Evolutionary conservation across 2,329 filamentous ascomycete species (phyloP).

Genomic region (Aquanectria penicillioides): DNA sequence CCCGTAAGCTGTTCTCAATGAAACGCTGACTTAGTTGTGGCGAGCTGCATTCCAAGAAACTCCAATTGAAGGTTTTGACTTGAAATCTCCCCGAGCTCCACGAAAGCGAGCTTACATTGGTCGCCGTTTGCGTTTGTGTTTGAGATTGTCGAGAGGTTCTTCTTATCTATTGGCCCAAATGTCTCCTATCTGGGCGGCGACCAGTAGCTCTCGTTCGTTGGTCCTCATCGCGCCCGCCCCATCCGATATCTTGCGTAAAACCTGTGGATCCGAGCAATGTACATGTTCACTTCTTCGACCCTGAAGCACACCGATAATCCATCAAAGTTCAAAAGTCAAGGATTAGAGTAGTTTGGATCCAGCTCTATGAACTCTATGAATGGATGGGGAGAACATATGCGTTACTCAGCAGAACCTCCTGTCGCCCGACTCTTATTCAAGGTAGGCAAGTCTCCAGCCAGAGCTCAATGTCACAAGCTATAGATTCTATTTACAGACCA

Average conservation of each 20-base stretch:
- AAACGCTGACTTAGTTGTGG: conserved; percentile 4
- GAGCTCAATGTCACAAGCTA: background rate
- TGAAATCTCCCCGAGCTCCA: conserved; percentile 15
- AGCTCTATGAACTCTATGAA: background rate
- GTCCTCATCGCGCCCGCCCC: too few species aligned
- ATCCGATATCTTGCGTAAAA: too few species aligned
- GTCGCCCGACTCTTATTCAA: conserved; percentile 5
- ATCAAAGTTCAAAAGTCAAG: too few species aligned
- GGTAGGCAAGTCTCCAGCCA: background rate
- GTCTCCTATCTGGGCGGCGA: conserved; percentile 8
- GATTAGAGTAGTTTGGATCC: too few species aligned
- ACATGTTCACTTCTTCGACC: too few species aligned
- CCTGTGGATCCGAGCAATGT: too few species aligned
- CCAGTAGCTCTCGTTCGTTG: too few species aligned
- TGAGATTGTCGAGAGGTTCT: background rate
- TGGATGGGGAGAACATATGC: background rate
- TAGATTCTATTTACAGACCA: background rate
- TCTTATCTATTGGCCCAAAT: background rate
- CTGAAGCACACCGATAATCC: background rate
- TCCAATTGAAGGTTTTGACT: background rate
- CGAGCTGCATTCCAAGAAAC: background rate
- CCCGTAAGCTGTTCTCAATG: background rate
- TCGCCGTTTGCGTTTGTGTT: background rate
- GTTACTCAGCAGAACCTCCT: background rate
- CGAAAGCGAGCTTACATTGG: conserved; percentile 4